Base-by-base conservation (phyloP, 2,329 filamentous ascomycete species). In the Aspergillus unguis region DNA sequence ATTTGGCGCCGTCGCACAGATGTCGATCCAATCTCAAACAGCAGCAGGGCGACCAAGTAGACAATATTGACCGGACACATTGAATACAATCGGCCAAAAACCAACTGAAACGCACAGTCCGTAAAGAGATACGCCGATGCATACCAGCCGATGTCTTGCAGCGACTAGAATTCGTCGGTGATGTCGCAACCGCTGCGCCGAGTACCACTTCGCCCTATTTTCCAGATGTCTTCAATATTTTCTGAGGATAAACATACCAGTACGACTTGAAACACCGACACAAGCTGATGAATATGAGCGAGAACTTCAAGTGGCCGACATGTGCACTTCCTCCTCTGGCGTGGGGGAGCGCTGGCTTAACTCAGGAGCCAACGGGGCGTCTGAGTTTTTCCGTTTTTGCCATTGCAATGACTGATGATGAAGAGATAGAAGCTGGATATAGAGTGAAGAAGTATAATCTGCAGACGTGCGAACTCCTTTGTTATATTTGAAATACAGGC, bases 151-250 rank as follows among this genome's bases (percentile, higher is more conserved):
- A 47, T 44, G 11, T 54, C 46, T 6, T 37, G 40, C 10, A 52
- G 44, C 26, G 38, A 57, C 26, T 67, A 56, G 55, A 70, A 71
- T 31, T 67, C 49, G 52, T 69, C 64, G 6, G 68, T 69, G 33
- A 71, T 70, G 61, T 61, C 7, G 68, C 66, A 40, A 69, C 69
- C 23, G 68, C 68, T 4, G 65, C 69, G 11, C 61, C 62, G 10
- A 69, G 61, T 47, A 70, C 68, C 41, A 65, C 67, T 28, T 59
- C 55, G n/a, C 62, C 61, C 25, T 47, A 23, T 6, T 44, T 4
- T n/a, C 17, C 37, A 25, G 33, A 4, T 36, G n/a, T 7, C 4
- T 11, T 8, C 33, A n/a, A 10, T 36, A 6, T 10, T 11, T 17
- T n/a, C 11, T 17, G 35, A 11, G 37, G 37, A 6, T 5, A 10